Conservation (phyloP, 345 rosid genomes). For the Brassica napus region Da-Ae NC_063434.1:6815001-6815500, state of each 20-base stretch:
- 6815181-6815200: neutral
- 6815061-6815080: neutral
- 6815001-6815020: neutral
- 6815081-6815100: too few relatives aligned
- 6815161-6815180: neutral
- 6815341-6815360: conserved; percentile 26
- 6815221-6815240: conserved; percentile 1
- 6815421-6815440: neutral
- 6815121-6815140: neutral
- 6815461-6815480: too few relatives aligned
- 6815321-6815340: neutral
- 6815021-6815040: too few relatives aligned
- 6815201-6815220: neutral
- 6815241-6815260: conserved; percentile 9
- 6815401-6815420: neutral
- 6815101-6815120: too few relatives aligned
- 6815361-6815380: conserved; percentile 9
- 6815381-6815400: conserved; percentile 11
- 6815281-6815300: neutral
- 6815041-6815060: too few relatives aligned
- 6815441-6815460: neutral
- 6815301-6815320: neutral
- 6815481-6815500: too few relatives aligned
- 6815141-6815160: neutral
- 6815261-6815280: neutral